A percentile compares a stretch with the other conserved stretches of the same genome.
These are phyloP conservation scores for Cajanus cajan DNA, from an alignment of 306 rosid species.

Conservation along the genomic window DNA sequence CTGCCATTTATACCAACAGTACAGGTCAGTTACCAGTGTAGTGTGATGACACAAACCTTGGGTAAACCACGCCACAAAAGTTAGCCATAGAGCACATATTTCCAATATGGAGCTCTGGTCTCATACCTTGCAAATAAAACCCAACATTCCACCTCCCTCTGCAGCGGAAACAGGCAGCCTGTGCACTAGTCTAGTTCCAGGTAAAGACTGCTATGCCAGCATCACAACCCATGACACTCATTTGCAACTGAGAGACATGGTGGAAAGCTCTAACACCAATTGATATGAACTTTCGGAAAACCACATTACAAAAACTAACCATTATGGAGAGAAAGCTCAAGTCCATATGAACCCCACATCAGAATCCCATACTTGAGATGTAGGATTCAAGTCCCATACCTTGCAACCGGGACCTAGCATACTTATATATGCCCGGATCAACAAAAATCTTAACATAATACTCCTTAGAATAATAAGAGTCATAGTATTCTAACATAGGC, in stretches of 20 bases:
- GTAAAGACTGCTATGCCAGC: background rate
- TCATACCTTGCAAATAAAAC: background rate
- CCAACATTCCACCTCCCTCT: background rate
- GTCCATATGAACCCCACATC: background rate
- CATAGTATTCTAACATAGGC: background rate
- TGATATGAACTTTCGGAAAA: background rate
- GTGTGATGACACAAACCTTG: background rate
- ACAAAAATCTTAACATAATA: background rate
- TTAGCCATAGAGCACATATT: background rate
- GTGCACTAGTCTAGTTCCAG: background rate
- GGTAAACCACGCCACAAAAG: background rate
- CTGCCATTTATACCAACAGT: background rate
- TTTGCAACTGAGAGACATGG: background rate
- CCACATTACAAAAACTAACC: conserved; percentile 3
- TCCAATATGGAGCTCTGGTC: background rate
- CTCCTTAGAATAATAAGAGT: background rate
- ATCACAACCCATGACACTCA: background rate
- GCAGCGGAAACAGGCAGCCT: background rate
- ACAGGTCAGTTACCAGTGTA: background rate
- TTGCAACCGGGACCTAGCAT: background rate
- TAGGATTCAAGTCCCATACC: conserved; percentile 2
- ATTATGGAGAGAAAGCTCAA: background rate
- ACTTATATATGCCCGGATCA: background rate
- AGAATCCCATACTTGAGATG: background rate
- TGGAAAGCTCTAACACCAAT: background rate